Evolutionary conservation across 2,329 filamentous ascomycete genomes (phyloP).

Genomic region (Colletotrichum truncatum): DNA sequence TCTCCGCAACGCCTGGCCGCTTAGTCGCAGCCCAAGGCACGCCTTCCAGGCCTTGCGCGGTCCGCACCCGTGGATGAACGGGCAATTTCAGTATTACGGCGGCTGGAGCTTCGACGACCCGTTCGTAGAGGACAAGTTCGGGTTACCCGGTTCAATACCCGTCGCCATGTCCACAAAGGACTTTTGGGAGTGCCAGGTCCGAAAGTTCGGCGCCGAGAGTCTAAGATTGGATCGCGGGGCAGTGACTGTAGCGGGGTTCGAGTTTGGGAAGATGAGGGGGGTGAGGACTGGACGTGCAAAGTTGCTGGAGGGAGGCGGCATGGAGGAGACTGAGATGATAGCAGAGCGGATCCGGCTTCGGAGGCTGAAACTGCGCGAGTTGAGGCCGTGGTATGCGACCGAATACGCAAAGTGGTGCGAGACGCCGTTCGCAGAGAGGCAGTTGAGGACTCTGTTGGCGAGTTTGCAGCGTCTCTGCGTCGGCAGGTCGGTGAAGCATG

Average conservation of each 20-base stretch:
- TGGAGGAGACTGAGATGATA: background rate
- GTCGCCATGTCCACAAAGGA: background rate
- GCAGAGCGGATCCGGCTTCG: background rate
- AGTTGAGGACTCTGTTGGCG: background rate
- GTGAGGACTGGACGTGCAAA: background rate
- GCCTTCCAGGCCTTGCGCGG: background rate
- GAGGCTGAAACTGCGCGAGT: background rate
- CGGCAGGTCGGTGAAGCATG: background rate
- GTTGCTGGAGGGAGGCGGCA: background rate
- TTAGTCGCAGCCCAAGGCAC: background rate
- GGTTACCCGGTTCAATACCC: background rate
- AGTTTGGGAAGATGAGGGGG: background rate
- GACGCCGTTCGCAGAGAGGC: slow-evolving; percentile 1
- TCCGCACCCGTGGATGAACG: background rate
- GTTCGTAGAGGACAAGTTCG: background rate
- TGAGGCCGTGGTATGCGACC: slow-evolving; percentile 1
- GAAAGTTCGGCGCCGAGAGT: background rate
- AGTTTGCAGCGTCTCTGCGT: fast-evolving
- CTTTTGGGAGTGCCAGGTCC: background rate
- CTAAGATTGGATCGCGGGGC: background rate
- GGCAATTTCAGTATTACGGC: background rate
- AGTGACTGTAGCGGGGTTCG: background rate
- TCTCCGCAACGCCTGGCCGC: background rate
- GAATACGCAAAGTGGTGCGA: background rate
- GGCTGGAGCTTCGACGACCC: background rate